Evolutionary conservation across 352 stramenopile genomes (phyloP).

Genomic region (Pythium volutum): DNA sequence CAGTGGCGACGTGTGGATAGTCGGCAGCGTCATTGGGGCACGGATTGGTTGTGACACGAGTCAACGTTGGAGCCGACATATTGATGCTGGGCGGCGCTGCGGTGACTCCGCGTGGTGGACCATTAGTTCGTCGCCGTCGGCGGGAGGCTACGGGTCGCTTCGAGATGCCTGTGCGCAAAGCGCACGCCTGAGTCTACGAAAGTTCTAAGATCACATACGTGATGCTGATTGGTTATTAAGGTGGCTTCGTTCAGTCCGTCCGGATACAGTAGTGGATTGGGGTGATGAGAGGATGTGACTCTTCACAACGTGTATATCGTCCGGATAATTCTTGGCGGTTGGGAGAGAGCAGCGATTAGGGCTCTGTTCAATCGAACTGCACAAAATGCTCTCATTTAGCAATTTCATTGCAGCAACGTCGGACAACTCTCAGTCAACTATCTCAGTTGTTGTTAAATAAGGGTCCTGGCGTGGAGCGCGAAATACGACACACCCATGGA

Average conservation of each 20-base stretch:
- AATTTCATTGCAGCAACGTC: neutral
- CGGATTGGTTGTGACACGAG: too few relatives aligned
- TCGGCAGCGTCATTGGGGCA: too few relatives aligned
- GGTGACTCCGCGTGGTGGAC: too few relatives aligned
- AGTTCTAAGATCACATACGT: neutral
- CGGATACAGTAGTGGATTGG: slow-evolving; percentile 5
- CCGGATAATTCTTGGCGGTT: slow-evolving; percentile 1
- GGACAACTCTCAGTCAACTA: neutral
- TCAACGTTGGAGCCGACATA: too few relatives aligned
- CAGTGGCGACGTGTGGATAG: neutral
- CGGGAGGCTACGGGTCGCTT: too few relatives aligned
- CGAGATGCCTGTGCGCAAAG: too few relatives aligned
- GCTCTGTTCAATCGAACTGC: slow-evolving; percentile 15
- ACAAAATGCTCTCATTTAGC: slow-evolving; percentile 1
- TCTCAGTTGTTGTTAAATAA: slow-evolving; percentile 4
- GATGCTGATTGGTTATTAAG: slow-evolving; percentile 17
- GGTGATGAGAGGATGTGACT: neutral
- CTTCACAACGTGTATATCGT: neutral
- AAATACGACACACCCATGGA: neutral
- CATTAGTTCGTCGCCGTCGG: too few relatives aligned
- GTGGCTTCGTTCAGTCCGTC: slow-evolving; percentile 13
- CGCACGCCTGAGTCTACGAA: too few relatives aligned
- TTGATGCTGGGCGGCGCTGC: too few relatives aligned
- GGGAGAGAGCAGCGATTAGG: slow-evolving; percentile 20
- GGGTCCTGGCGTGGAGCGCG: neutral